Evolutionary conservation across 2,329 filamentous ascomycete species (phyloP).

Genomic region (Pyrenochaeta sp.): DNA sequence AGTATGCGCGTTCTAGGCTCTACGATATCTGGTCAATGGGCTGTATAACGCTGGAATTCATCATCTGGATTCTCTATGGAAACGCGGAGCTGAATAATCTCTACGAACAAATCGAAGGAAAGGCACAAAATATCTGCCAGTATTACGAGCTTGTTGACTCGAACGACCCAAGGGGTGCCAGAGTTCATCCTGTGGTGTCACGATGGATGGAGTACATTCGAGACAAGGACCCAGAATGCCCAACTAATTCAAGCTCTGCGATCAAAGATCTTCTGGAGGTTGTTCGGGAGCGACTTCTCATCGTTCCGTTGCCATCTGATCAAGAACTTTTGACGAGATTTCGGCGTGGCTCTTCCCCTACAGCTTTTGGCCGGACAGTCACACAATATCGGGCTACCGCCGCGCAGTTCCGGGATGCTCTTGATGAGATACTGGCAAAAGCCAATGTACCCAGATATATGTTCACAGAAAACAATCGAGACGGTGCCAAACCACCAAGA

Average conservation of each 20-base stretch:
- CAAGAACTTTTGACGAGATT: no score
- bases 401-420: neutral
- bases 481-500: constrained; percentile 1
- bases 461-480: constrained; percentile 8
- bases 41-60: constrained; percentile 31
- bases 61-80: constrained; percentile 32
- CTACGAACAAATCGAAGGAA: neutral
- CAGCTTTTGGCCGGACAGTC: no score
- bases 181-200: neutral
- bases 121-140: neutral
- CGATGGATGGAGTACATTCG: constrained; percentile 12
- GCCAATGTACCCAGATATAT: constrained; percentile 1
- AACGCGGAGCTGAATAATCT: constrained; percentile 1
- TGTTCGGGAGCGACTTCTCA: constrained; percentile 6
- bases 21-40: constrained; percentile 38
- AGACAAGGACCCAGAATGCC: constrained; percentile 3
- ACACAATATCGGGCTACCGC: no score
- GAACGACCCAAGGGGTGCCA: neutral
- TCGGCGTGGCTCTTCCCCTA: no score
- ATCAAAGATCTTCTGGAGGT: constrained; percentile 13
- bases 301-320: constrained; percentile 4
- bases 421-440: constrained; percentile 15
- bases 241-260: neutral
- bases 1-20: constrained; percentile 18
- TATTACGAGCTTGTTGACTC: constrained; percentile 1